These are phyloP conservation scores for Eucalyptus cloeziana DNA, from an alignment of 345 rosid species.

Conservation along the genomic window DNA sequence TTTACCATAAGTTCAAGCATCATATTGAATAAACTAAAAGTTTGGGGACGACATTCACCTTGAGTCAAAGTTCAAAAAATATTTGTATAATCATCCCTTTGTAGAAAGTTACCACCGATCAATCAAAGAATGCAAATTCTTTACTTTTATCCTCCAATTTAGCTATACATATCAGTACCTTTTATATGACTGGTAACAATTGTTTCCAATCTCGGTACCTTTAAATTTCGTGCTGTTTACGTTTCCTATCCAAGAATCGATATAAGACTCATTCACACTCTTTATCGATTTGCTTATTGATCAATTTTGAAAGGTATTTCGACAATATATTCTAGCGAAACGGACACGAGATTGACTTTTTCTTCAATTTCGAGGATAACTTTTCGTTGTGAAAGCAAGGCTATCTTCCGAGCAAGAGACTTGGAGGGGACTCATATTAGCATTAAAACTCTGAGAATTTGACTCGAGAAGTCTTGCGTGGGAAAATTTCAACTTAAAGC, in stretches of 20 bases:
- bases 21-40: too few relatives aligned
- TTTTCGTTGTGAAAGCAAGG: neutral
- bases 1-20: too few relatives aligned
- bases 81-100: neutral
- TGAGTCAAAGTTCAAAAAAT: too few relatives aligned
- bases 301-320: neutral
- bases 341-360: neutral
- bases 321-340: neutral
- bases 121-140: neutral
- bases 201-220: neutral
- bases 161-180: neutral
- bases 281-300: neutral
- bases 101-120: neutral
- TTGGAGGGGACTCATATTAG: neutral
- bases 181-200: neutral
- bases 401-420: neutral
- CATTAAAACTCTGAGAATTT: neutral
- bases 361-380: neutral
- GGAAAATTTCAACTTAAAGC: neutral
- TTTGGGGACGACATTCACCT: fast-evolving
- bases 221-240: neutral
- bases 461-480: neutral
- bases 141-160: neutral
- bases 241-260: neutral
- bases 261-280: neutral